These are phyloP conservation scores for Achaetomium macrosporum DNA, from an alignment of 2,329 filamentous ascomycete genomes.

Conservation along the genomic window DNA sequence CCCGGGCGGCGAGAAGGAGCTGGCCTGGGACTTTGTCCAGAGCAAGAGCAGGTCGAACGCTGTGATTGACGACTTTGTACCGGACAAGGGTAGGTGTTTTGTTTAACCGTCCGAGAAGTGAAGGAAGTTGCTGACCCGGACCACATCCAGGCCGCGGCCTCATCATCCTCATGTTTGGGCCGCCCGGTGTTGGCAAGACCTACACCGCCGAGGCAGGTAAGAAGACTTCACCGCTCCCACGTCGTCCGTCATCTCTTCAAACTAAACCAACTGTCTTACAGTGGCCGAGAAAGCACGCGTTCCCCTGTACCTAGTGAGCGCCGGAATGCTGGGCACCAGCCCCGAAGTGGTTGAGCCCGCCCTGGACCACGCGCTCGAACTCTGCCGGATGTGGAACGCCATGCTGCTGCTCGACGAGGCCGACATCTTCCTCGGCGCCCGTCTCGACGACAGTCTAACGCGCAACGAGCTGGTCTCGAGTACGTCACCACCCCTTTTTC, in stretches of 20 bases:
- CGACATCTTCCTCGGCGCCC: conserved; percentile 34
- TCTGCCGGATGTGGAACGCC: conserved; percentile 37
- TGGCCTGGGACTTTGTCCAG: conserved; percentile 35
- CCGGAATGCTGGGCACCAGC: conserved; percentile 34
- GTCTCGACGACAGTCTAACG: conserved; percentile 30
- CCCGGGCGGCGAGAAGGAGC: conserved; percentile 33
- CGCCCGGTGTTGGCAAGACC: conserved; percentile 34
- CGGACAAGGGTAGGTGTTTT: conserved; percentile 27
- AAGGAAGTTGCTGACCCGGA: neutral
- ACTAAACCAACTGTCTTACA: conserved; percentile 4
- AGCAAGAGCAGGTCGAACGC: conserved; percentile 28
- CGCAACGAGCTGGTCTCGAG: conserved; percentile 36
- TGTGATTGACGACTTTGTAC: conserved; percentile 32
- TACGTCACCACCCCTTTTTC: neutral
- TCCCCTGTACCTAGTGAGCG: conserved; percentile 36
- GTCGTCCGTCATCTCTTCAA: neutral
- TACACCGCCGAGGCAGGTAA: conserved; percentile 31
- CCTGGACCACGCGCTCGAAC: conserved; percentile 31
- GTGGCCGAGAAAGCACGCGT: conserved; percentile 35
- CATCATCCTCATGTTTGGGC: conserved; percentile 33
- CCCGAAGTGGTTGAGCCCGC: conserved; percentile 31
- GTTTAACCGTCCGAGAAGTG: no score
- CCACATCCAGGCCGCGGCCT: conserved; percentile 25
- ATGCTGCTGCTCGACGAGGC: conserved; percentile 33
- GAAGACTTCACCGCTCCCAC: no score